Evolutionary conservation across 768 basidiomycete species (phyloP).

Genomic region (Boletales sp.): DNA sequence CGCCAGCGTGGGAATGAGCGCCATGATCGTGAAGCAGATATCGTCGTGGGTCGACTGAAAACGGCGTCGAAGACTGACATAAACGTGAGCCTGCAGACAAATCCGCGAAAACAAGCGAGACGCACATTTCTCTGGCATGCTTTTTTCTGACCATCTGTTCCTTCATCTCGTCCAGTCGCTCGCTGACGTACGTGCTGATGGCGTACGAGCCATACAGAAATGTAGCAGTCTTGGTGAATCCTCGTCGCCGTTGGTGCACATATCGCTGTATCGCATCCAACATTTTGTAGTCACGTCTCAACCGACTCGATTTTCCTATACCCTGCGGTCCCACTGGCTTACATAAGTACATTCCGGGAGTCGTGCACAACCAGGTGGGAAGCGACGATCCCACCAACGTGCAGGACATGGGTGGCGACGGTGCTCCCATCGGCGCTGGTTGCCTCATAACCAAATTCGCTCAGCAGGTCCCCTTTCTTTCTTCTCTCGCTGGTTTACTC

Average conservation of each 20-base stretch:
- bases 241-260: constrained; percentile 45
- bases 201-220: constrained; percentile 62
- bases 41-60: constrained; percentile 79
- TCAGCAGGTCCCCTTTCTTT: constrained; percentile 43
- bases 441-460: constrained; percentile 93
- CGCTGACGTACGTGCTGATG: constrained; percentile 54
- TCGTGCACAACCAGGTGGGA: constrained; percentile 67
- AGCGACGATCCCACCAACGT: constrained; percentile 42
- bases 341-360: constrained; percentile 28
- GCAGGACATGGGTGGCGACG: constrained; percentile 33
- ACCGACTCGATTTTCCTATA: neutral
- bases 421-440: constrained; percentile 70
- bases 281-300: too few relatives aligned
- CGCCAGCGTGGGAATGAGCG: constrained; percentile 63
- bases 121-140: constrained; percentile 56
- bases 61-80: constrained; percentile 58
- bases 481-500: neutral
- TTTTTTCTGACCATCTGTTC: constrained; percentile 59
- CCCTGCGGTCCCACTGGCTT: too few relatives aligned
- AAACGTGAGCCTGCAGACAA: neutral
- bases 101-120: neutral
- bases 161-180: constrained; percentile 64
- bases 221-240: constrained; percentile 46
- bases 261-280: constrained; percentile 42
- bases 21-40: constrained; percentile 69